phyloP scores from a whole-genome alignment of 202 grass and related monocot genomes.

The Hordeum pubiflorum region DNA sequence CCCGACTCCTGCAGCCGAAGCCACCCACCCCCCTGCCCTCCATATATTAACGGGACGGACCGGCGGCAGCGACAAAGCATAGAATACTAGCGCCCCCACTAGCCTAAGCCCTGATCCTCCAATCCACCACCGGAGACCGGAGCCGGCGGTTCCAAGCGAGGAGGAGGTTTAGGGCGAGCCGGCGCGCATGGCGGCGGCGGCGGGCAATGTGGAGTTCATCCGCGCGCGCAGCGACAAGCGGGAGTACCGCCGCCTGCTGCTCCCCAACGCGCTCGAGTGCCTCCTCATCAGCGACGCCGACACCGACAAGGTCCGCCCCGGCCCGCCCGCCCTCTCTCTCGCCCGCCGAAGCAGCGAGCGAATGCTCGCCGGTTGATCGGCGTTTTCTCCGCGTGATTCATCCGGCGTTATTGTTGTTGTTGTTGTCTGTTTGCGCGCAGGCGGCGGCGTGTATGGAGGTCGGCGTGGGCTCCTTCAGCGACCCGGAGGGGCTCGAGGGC shows the following conservation, averaged over 20 bases:
- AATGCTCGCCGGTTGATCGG: background rate
- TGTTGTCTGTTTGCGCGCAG: constrained; percentile 16
- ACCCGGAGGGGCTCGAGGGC: constrained; percentile 80
- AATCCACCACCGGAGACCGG: background rate
- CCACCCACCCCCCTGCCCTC: background rate
- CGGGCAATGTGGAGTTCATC: constrained; percentile 75
- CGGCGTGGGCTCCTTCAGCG: constrained; percentile 70
- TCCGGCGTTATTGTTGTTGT: background rate
- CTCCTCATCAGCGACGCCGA: constrained; percentile 84
- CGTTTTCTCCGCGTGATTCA: background rate
- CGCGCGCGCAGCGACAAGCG: constrained; percentile 74
- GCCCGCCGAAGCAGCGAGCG: background rate
- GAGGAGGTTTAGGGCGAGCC: background rate
- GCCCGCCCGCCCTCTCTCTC: background rate
- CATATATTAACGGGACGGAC: background rate
- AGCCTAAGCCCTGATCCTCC: background rate
- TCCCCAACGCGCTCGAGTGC: constrained; percentile 62
- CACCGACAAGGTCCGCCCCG: constrained; percentile 62
- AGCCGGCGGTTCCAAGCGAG: background rate
- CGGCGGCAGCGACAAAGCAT: background rate
- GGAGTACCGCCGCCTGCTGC: constrained; percentile 76
- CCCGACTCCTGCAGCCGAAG: background rate
- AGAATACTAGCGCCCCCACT: background rate
- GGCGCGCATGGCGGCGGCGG: background rate
- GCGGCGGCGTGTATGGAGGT: constrained; percentile 90